Percentiles rank a stretch among this genome's conserved stretches.
Evolutionary conservation across 2,329 filamentous ascomycete species (phyloP).

Genomic region (Ophiostoma pallidulum): DNA sequence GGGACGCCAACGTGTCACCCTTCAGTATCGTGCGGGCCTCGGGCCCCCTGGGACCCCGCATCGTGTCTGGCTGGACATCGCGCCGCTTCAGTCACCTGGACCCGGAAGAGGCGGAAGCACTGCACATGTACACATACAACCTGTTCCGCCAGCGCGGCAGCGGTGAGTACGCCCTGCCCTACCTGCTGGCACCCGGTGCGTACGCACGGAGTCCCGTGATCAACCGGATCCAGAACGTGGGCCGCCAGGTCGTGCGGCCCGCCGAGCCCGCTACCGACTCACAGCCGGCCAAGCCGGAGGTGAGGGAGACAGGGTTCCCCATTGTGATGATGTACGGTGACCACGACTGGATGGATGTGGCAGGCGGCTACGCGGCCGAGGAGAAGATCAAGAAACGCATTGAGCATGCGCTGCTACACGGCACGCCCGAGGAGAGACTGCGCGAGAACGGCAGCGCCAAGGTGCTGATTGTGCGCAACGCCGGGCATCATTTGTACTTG

Average conservation of each 20-base stretch:
- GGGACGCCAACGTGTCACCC: slow-evolving; percentile 94
- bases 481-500: slow-evolving; percentile 51
- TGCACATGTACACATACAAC: slow-evolving; percentile 91
- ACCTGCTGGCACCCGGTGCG: slow-evolving; percentile 86
- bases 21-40: slow-evolving; percentile 84
- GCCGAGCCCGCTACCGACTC: slow-evolving; percentile 15
- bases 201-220: slow-evolving; percentile 85
- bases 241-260: slow-evolving; percentile 52
- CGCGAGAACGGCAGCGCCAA: slow-evolving; percentile 72
- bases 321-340: slow-evolving; percentile 95
- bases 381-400: slow-evolving; percentile 67
- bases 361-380: slow-evolving; percentile 70
- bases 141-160: slow-evolving; percentile 88
- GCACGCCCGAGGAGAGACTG: slow-evolving; percentile 56
- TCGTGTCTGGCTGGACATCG: slow-evolving; percentile 92
- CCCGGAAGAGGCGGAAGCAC: slow-evolving; percentile 63
- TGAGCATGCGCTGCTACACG: slow-evolving; percentile 48
- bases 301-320: slow-evolving; percentile 59
- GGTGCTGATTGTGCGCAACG: slow-evolving; percentile 63
- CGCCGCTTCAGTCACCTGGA: slow-evolving; percentile 87
- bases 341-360: slow-evolving; percentile 97
- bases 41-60: slow-evolving; percentile 79
- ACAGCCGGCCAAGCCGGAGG: slow-evolving; percentile 23
- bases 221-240: slow-evolving; percentile 75
- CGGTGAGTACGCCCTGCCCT: slow-evolving; percentile 87